Conservation (phyloP, 148 eudicot species). For the Silene latifolia region DNA sequence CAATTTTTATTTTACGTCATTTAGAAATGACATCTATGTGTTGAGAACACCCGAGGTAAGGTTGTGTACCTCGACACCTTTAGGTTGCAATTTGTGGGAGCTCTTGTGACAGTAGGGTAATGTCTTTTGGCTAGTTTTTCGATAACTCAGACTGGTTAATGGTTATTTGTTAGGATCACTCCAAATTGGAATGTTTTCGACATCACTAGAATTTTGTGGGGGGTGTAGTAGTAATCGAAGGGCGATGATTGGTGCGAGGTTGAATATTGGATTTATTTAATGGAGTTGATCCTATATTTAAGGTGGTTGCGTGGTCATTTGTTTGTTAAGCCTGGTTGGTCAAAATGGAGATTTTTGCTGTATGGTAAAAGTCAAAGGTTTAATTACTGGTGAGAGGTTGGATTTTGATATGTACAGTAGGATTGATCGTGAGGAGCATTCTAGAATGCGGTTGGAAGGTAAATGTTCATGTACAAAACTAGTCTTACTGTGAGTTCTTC, state of each 20-base stretch:
- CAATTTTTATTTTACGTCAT: not conserved
- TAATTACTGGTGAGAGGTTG: not conserved
- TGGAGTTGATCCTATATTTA: not conserved
- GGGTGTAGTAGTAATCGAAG: not conserved
- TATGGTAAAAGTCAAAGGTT: not conserved
- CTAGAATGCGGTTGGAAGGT: not conserved
- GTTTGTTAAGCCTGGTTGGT: not conserved
- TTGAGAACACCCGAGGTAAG: not conserved
- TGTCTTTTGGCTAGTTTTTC: not conserved
- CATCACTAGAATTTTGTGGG: not conserved
- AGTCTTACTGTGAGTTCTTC: too few relatives aligned
- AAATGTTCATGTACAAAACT: not conserved
- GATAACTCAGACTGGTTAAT: not conserved
- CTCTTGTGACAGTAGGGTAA: too few relatives aligned
- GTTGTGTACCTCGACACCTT: not conserved
- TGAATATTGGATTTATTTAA: not conserved
- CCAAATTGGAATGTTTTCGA: not conserved
- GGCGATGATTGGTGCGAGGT: not conserved
- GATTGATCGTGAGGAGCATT: not conserved
- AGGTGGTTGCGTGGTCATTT: not conserved
- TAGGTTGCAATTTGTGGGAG: not conserved
- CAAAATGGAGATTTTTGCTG: not conserved
- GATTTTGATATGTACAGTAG: not conserved
- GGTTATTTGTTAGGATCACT: not conserved
- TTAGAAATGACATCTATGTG: not conserved